These are phyloP conservation scores for Nothophoma quercina DNA, from an alignment of 2,329 filamentous ascomycete genomes.

Conservation along the genomic window DNA sequence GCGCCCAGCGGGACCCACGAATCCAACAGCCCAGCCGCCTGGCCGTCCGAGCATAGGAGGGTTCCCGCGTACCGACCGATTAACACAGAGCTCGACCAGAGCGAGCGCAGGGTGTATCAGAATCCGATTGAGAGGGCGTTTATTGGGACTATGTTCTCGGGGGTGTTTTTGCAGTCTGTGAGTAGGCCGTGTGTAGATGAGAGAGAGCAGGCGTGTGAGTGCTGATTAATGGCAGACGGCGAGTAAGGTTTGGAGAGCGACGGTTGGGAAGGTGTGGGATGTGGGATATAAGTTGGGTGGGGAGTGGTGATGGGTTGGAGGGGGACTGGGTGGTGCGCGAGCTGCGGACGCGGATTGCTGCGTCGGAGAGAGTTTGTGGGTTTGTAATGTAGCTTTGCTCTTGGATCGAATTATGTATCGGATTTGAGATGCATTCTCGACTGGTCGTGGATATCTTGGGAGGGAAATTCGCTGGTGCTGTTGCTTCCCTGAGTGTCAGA, in stretches of 20 bases:
- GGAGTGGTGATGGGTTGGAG: constrained; percentile 52
- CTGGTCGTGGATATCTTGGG: no score
- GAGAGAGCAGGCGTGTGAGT: background rate
- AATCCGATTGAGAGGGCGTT: constrained; percentile 57
- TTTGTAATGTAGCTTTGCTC: no score
- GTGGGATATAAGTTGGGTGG: constrained; percentile 63
- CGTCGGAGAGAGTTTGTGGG: no score
- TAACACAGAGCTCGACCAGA: constrained; percentile 53
- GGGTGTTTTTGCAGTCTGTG: constrained; percentile 55
- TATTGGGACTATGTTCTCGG: constrained; percentile 60
- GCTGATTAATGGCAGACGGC: constrained; percentile 40
- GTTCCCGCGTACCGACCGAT: constrained; percentile 58
- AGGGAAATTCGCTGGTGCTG: no score
- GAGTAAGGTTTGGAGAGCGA: constrained; percentile 59
- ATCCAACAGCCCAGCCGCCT: constrained; percentile 44
- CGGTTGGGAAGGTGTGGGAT: constrained; percentile 58
- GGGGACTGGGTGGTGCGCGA: no score
- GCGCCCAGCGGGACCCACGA: no score
- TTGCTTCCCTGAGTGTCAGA: no score
- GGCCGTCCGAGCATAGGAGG: constrained; percentile 58
- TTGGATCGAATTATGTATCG: no score
- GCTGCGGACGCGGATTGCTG: no score
- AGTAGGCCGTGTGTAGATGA: constrained; percentile 24
- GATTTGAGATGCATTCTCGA: no score
- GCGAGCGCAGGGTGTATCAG: constrained; percentile 54